These are phyloP conservation scores for Cenchrus fungigraminus DNA, from an alignment of 176 grass and related monocot genomes.

Conservation along the genomic window DNA sequence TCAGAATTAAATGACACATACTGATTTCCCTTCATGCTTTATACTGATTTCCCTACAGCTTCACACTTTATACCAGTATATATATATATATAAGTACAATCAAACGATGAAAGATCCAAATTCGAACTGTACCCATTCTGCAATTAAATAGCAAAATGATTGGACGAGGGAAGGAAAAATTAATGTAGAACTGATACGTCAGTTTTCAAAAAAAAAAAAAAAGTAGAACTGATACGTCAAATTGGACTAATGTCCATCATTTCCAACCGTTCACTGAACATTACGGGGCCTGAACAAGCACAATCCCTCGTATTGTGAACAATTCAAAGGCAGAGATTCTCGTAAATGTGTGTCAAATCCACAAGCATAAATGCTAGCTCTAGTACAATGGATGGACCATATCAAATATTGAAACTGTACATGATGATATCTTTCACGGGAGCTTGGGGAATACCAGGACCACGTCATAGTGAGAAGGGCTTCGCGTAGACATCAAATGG, in stretches of 20 bases:
- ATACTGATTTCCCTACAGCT: neutral
- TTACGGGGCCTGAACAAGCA: neutral
- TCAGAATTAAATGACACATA: neutral
- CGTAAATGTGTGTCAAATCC: constrained; percentile 14
- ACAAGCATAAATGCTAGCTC: constrained; percentile 23
- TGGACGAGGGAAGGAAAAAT: neutral
- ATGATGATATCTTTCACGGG: constrained; percentile 27
- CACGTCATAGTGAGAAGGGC: constrained; percentile 79
- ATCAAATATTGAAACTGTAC: constrained; percentile 24
- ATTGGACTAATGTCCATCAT: neutral
- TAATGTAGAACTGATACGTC: neutral
- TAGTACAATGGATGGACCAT: constrained; percentile 7
- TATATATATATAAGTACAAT: neutral
- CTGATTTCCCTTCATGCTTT: neutral
- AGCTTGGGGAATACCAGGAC: neutral
- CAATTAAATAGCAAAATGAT: neutral
- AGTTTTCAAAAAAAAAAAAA: neutral
- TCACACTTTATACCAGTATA: neutral
- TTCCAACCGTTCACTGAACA: neutral
- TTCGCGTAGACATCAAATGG: constrained; percentile 85
- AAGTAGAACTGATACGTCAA: neutral
- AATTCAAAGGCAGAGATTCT: neutral
- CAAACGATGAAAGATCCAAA: neutral
- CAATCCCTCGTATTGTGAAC: neutral
- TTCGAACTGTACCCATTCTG: neutral